These are phyloP conservation scores for Wickerhamiella hasegawae DNA, from an alignment of 805 yeast genomes.

Conservation along the genomic window DNA sequence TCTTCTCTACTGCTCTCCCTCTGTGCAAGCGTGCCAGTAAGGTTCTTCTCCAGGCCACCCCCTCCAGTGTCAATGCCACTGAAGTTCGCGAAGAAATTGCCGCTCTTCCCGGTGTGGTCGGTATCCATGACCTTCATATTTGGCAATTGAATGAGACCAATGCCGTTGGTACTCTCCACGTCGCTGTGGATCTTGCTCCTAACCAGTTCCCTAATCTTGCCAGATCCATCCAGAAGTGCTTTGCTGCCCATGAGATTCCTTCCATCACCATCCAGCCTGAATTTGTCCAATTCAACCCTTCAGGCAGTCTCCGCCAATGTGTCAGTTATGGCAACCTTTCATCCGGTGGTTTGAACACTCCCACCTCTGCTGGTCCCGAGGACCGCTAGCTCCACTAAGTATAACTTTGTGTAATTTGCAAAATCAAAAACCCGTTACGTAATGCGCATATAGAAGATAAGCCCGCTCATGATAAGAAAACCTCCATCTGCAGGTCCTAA, in stretches of 20 bases:
- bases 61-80: constrained; percentile 64
- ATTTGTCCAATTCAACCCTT: constrained; percentile 27
- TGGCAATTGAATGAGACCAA: constrained; percentile 89
- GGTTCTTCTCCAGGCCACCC: constrained; percentile 84
- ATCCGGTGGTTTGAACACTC: constrained; percentile 6
- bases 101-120: constrained; percentile 53
- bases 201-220: constrained; percentile 56
- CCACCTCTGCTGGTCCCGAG: background rate
- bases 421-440: no score
- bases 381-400: no score
- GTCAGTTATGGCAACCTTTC: constrained; percentile 8
- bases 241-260: constrained; percentile 76
- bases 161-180: constrained; percentile 77
- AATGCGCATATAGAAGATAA: no score
- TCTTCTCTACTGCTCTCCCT: constrained; percentile 83
- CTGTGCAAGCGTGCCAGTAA: constrained; percentile 74
- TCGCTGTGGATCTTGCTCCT: constrained; percentile 52
- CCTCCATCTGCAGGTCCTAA: no score
- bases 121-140: constrained; percentile 89
- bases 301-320: constrained; percentile 5
- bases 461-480: no score
- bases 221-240: constrained; percentile 53
- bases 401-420: no score
- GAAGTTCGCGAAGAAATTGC: constrained; percentile 54
- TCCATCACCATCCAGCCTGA: constrained; percentile 96